These are phyloP conservation scores for Exutisphaerella laricina DNA, from an alignment of 2,329 filamentous ascomycete genomes.

Conservation along the genomic window DNA sequence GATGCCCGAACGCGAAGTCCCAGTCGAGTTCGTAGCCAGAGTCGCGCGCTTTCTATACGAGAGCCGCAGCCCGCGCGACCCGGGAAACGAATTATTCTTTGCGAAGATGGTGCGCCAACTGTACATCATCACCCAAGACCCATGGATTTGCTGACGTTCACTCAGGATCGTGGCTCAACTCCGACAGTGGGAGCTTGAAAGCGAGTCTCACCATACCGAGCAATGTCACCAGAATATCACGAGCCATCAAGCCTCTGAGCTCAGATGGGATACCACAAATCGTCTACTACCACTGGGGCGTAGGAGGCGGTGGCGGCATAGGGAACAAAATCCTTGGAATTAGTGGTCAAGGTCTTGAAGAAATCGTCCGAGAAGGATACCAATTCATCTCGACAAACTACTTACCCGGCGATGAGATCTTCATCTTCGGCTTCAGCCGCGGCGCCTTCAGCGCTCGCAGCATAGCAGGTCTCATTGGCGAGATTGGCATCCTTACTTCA, in stretches of 20 bases:
- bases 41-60: slow-evolving; percentile 3
- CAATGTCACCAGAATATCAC: slow-evolving; percentile 46
- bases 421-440: slow-evolving; percentile 46
- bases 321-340: slow-evolving; percentile 36
- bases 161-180: slow-evolving; percentile 46
- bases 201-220: slow-evolving; percentile 41
- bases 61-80: slow-evolving; percentile 9
- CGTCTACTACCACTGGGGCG: slow-evolving; percentile 47
- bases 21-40: slow-evolving; percentile 1
- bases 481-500: slow-evolving; percentile 46
- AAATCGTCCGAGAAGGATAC: slow-evolving; percentile 47
- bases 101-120: slow-evolving; percentile 24
- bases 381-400: slow-evolving; percentile 51
- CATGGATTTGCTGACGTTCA: too few species aligned
- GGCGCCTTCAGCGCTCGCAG: slow-evolving; percentile 45
- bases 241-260: slow-evolving; percentile 46
- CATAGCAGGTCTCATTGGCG: slow-evolving; percentile 42
- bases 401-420: slow-evolving; percentile 47
- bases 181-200: slow-evolving; percentile 43
- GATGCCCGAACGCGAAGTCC: slow-evolving; percentile 6
- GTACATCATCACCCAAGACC: too few species aligned
- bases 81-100: slow-evolving; percentile 24
- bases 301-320: slow-evolving; percentile 42
- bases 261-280: slow-evolving; percentile 47
- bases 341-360: slow-evolving; percentile 36